Evolutionary conservation across 2,329 filamentous ascomycete genomes (phyloP).

Genomic region (Hysterium pulicare): DNA sequence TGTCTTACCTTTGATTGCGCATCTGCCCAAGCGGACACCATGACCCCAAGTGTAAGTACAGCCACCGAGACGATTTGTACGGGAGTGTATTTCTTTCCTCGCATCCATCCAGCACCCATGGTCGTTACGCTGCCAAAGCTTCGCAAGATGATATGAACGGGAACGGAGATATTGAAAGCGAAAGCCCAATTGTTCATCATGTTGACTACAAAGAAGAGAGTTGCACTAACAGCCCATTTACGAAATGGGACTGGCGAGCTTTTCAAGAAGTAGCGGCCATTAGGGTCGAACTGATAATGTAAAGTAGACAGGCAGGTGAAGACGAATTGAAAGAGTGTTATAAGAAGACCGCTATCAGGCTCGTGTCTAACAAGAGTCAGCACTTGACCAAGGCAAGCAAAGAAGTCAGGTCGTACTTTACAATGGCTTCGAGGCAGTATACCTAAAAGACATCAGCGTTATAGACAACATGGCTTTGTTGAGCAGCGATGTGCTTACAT

Average conservation of each 20-base stretch:
- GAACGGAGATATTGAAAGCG: slow-evolving; percentile 92
- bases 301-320: slow-evolving; percentile 62
- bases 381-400: slow-evolving; percentile 6
- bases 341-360: slow-evolving; percentile 74
- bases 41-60: slow-evolving; percentile 80
- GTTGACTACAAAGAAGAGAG: slow-evolving; percentile 90
- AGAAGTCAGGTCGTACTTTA: slow-evolving; percentile 64
- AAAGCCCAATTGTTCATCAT: slow-evolving; percentile 97
- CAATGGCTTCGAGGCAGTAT: slow-evolving; percentile 92
- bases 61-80: slow-evolving; percentile 79
- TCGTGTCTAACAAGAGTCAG: slow-evolving; percentile 60
- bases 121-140: slow-evolving; percentile 96
- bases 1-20: slow-evolving; percentile 70
- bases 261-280: slow-evolving; percentile 68
- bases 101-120: slow-evolving; percentile 83
- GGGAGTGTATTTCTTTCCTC: slow-evolving; percentile 78
- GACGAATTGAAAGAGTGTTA: slow-evolving; percentile 51
- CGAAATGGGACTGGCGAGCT: slow-evolving; percentile 76
- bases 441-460: slow-evolving; percentile 54
- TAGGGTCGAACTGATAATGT: slow-evolving; percentile 45
- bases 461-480: slow-evolving; percentile 8
- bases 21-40: slow-evolving; percentile 86
- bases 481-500: slow-evolving; percentile 56
- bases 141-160: slow-evolving; percentile 92
- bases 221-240: slow-evolving; percentile 84